phyloP scores from a whole-genome alignment of 108 stramenopile genomes.

The Cyclotella atomus region DNA sequence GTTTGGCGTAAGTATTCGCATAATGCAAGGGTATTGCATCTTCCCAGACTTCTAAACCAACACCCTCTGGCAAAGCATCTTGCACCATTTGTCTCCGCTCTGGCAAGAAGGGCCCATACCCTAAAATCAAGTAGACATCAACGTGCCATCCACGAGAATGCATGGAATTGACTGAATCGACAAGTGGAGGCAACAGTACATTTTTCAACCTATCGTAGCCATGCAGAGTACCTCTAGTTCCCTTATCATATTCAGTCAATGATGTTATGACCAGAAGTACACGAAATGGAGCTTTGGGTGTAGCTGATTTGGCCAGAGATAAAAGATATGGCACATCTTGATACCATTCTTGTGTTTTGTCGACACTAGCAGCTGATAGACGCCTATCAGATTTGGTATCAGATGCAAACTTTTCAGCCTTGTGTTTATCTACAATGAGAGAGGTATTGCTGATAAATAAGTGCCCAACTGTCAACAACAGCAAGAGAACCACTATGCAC shows the following conservation, averaged over 20 bases:
- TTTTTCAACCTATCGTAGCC: slow-evolving; percentile 32
- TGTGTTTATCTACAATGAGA: too few species aligned
- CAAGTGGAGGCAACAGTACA: slow-evolving; percentile 25
- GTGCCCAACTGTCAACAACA: too few species aligned
- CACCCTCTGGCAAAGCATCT: slow-evolving; percentile 51
- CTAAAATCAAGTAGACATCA: slow-evolving; percentile 69
- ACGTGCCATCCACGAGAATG: slow-evolving; percentile 62
- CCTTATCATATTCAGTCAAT: slow-evolving; percentile 43
- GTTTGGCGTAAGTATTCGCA: slow-evolving; percentile 25
- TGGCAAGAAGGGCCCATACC: slow-evolving; percentile 37
- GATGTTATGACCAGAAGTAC: slow-evolving; percentile 35
- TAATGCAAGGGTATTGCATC: slow-evolving; percentile 70
- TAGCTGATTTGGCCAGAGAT: slow-evolving; percentile 17
- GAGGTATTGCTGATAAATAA: too few species aligned
- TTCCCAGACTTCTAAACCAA: slow-evolving; percentile 69
- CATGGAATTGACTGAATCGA: slow-evolving; percentile 38
- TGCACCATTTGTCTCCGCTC: slow-evolving; percentile 58
- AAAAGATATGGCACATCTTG: slow-evolving; percentile 18
- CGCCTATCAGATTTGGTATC: too few species aligned
- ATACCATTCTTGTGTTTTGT: too few species aligned
- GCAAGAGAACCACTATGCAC: too few species aligned
- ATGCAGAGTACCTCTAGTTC: slow-evolving; percentile 31
- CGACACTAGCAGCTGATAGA: too few species aligned
- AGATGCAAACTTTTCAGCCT: too few species aligned
- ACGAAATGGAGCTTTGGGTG: slow-evolving; percentile 6